phyloP scores from a whole-genome alignment of 164 flowering plant species.

The Tetracentron sinense region DNA sequence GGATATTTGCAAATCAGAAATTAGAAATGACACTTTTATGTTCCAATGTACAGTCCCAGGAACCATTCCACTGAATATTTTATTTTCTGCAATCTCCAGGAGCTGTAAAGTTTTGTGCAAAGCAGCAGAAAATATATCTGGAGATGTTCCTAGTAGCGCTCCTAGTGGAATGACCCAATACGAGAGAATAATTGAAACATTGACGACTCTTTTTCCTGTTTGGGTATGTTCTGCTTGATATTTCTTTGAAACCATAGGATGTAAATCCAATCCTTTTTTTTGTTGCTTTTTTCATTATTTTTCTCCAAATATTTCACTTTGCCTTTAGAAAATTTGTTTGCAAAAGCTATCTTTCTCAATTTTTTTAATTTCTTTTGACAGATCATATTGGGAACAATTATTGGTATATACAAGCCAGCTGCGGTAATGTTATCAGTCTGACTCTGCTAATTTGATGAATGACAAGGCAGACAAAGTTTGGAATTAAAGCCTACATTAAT shows the following conservation, averaged over 20 bases:
- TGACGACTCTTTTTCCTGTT: conserved; percentile 91
- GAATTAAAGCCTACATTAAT: too few relatives aligned
- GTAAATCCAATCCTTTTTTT: too few relatives aligned
- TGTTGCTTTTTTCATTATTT: not conserved
- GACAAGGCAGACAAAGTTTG: too few relatives aligned
- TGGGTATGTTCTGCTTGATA: conserved; percentile 56
- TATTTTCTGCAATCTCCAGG: conserved; percentile 32
- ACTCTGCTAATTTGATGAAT: conserved; percentile 2
- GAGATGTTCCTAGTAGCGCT: conserved; percentile 56
- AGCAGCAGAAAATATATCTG: conserved; percentile 62
- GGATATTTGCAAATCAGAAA: too few relatives aligned
- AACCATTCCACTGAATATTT: not conserved
- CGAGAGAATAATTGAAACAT: conserved; percentile 75
- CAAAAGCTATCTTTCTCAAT: not conserved
- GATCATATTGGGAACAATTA: conserved; percentile 82
- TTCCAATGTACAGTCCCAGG: not conserved
- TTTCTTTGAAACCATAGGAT: conserved; percentile 1
- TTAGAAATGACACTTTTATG: not conserved
- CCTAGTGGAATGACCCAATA: conserved; percentile 53
- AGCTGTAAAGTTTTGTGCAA: conserved; percentile 43
- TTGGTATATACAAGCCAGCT: conserved; percentile 92
- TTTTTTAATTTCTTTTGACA: conserved; percentile 29
- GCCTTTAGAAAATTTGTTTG: not conserved
- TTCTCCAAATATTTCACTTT: not conserved
- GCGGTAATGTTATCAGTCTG: conserved; percentile 46